These are phyloP conservation scores for Dionaea muscipula DNA, from an alignment of 179 eudicot genomes.

Conservation along the genomic window DNA sequence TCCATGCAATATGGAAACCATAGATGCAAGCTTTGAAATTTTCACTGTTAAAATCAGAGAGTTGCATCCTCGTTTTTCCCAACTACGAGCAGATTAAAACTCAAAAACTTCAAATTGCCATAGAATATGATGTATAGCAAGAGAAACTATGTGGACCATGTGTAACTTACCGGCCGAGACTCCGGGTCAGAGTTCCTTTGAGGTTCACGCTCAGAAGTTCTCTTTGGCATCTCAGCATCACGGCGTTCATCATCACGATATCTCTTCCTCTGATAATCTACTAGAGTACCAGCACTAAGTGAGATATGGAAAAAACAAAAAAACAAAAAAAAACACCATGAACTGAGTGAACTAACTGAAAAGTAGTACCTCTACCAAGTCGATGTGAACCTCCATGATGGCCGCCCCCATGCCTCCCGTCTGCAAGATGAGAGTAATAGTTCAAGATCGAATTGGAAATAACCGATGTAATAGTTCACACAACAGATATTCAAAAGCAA, in stretches of 20 bases:
- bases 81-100: no score
- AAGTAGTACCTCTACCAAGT: constrained; percentile 49
- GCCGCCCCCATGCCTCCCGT: constrained; percentile 63
- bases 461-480: no score
- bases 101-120: no score
- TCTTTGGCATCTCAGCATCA: constrained; percentile 53
- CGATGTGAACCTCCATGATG: constrained; percentile 65
- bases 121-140: no score
- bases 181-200: constrained; percentile 60
- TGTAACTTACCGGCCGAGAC: constrained; percentile 63
- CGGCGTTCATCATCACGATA: constrained; percentile 76
- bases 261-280: constrained; percentile 69
- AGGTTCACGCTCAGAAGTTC: constrained; percentile 53
- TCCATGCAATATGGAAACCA: no score
- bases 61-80: no score
- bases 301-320: constrained; percentile 1
- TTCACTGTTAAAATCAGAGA: no score
- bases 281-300: constrained; percentile 1
- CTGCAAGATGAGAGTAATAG: constrained; percentile 26
- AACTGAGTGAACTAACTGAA: neutral
- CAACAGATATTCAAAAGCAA: no score
- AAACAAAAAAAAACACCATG: neutral
- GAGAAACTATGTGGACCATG: neutral
- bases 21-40: no score
- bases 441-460: neutral